Conservation (phyloP, 1,284 basidiomycete genomes). For the Wolfiporia cocos region DNA sequence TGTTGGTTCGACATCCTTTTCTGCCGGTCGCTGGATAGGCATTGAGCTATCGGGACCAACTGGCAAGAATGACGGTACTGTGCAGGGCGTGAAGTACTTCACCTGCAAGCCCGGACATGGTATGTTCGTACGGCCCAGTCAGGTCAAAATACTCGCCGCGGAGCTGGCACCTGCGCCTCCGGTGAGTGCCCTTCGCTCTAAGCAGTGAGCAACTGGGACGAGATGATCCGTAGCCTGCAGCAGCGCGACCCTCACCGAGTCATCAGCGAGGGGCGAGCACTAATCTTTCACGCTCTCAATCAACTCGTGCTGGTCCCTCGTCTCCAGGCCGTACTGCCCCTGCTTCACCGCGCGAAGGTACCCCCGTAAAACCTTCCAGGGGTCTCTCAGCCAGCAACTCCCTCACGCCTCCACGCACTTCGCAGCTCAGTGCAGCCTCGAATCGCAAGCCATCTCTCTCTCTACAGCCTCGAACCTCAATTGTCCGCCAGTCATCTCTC, state of each 20-base stretch:
- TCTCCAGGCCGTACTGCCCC: conserved; percentile 17
- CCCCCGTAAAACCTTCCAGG: conserved; percentile 33
- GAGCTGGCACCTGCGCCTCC: conserved; percentile 19
- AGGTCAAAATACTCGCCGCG: conserved; percentile 66
- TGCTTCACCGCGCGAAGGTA: conserved; percentile 35
- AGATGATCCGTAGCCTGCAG: conserved; percentile 15
- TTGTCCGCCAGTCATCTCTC: conserved; percentile 25
- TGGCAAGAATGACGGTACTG: conserved; percentile 95
- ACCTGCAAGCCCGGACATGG: conserved; percentile 73
- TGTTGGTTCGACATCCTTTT: conserved; percentile 80
- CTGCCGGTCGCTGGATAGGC: conserved; percentile 91
- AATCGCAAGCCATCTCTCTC: conserved; percentile 35
- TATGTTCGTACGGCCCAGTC: conserved; percentile 87
- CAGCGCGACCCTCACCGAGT: conserved; percentile 21
- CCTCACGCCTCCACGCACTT: conserved; percentile 12
- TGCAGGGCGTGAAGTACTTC: conserved; percentile 85
- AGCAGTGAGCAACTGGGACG: too few species aligned
- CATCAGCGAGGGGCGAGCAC: conserved; percentile 36
- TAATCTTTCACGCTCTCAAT: conserved; percentile 28
- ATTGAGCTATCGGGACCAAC: conserved; percentile 79
- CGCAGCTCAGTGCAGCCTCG: conserved; percentile 31
- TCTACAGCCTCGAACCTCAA: conserved; percentile 26
- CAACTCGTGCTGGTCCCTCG: conserved; percentile 29
- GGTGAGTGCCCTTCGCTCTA: conserved; percentile 15
- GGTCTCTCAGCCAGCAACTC: conserved; percentile 10